Percentiles rank a stretch among this genome's conserved stretches.
These are phyloP conservation scores for Argentina anserina DNA, from an alignment of 306 rosid species.

Conservation along the genomic window DNA sequence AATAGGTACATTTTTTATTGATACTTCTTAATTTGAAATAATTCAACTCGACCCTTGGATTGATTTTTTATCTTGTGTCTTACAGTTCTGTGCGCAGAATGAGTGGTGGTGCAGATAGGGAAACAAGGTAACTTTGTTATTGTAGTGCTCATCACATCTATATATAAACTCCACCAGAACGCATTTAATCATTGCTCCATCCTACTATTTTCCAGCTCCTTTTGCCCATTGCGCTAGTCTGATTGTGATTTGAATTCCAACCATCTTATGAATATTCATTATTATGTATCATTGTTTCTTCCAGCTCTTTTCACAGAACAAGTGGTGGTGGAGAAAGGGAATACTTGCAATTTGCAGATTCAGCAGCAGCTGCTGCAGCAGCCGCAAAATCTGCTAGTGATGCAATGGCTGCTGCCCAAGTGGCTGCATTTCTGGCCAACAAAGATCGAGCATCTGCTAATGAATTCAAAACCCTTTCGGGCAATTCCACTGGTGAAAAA, in stretches of 20 bases:
- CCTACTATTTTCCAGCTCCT: conserved; percentile 17
- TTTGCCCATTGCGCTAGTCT: background rate
- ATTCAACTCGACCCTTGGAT: background rate
- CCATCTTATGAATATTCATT: background rate
- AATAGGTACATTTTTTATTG: conserved; percentile 15
- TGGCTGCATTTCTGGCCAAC: conserved; percentile 83
- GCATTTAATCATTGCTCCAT: background rate
- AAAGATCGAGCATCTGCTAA: conserved; percentile 38
- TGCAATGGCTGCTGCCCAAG: conserved; percentile 92
- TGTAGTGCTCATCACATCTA: background rate
- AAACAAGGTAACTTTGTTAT: background rate
- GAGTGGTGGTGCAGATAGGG: conserved; percentile 31
- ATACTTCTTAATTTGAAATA: background rate
- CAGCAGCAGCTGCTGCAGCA: conserved; percentile 77
- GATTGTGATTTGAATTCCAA: background rate
- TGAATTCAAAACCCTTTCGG: conserved; percentile 21
- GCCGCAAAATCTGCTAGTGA: conserved; percentile 84
- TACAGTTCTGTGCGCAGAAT: conserved; percentile 25
- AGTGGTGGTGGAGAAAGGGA: conserved; percentile 33
- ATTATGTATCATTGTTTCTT: conserved; percentile 8
- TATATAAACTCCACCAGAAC: background rate
- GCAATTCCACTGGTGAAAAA: conserved; percentile 17
- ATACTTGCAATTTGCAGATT: conserved; percentile 44
- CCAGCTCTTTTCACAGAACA: conserved; percentile 22
- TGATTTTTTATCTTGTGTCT: too few relatives aligned